phyloP scores from a whole-genome alignment of 495 filamentous ascomycete species.

The Lineolata rhizophorae region DNA sequence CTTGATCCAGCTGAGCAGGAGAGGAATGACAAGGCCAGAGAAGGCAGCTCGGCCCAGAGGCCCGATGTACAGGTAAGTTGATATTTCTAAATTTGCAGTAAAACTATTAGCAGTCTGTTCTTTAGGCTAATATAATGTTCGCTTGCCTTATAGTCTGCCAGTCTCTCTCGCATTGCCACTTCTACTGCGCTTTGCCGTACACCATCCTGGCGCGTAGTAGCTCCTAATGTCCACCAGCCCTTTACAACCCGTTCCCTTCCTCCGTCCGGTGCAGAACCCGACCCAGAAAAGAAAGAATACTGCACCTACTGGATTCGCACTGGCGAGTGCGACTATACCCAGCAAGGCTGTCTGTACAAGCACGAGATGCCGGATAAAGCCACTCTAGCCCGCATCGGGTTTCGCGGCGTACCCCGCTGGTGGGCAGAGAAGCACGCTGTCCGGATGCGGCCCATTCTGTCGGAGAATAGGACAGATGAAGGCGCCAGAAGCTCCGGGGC shows the following conservation, averaged over 20 bases:
- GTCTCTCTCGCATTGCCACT: neutral
- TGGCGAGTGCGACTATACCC: constrained; percentile 63
- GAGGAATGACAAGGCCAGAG: neutral
- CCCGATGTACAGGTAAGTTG: neutral
- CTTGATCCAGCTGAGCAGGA: neutral
- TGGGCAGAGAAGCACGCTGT: constrained; percentile 26
- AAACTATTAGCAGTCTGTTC: neutral
- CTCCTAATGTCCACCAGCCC: too few relatives aligned
- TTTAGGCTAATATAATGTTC: neutral
- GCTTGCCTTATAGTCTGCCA: neutral
- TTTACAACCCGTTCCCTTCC: constrained; percentile 7
- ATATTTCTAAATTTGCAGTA: too few relatives aligned
- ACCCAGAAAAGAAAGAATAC: constrained; percentile 39
- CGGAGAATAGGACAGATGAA: too few relatives aligned
- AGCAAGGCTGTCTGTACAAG: constrained; percentile 69
- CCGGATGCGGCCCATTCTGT: too few relatives aligned
- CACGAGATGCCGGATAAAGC: constrained; percentile 62
- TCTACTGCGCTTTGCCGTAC: neutral
- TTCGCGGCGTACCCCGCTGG: constrained; percentile 33
- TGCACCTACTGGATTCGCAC: constrained; percentile 76
- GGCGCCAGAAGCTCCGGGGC: too few relatives aligned
- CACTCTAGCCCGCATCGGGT: constrained; percentile 40
- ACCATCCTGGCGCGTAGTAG: neutral
- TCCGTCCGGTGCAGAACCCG: constrained; percentile 14
- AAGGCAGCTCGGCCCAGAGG: neutral